Evolutionary conservation across 2,329 filamentous ascomycete species (phyloP), one percentile per base, ranked within the genome.

Genomic region (Blastomyces percursus): DNA sequence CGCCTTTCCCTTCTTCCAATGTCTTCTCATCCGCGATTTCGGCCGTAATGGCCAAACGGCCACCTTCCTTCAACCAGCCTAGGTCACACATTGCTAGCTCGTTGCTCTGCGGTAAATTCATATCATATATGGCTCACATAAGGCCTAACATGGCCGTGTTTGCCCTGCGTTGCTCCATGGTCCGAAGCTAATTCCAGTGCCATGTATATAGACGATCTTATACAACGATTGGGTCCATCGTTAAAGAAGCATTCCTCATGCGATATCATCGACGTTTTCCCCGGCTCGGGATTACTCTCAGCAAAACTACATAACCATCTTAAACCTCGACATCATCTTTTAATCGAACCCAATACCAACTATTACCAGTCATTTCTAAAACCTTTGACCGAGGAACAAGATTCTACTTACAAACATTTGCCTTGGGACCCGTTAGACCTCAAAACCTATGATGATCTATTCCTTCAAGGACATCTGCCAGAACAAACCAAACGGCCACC

Each of bases 181-280:
- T 6, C n/a, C 24, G 11, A 44, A 42, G 24, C 42, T 59, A 48
- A 59, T 14, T 16, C 40, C 19, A 32, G 8, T 48, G 5, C 19
- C 27, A 44, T 48, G 2, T 27, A 40, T 54, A 16, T 69, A 78
- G 88, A 91, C 70, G 86, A 93, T 68, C 77, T 89, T 16, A 69
- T 96, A 55, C 72, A 83, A 7, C 89, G 89, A 64, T 76, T 95
- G n/a, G 84, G 82, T 2, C 81, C 83, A 0, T 85, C 85, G 2
- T 81, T 97, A 21, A 77, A 84, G 42, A 82, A 84, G 54, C 87
- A 94, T 73, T 78, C 80, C 59, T 89, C 90, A 61, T 91, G 92
- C 75, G 91, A 96, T 69, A 82, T 97, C 54, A 79, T 99, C 69
- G 93, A 97, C 71, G 78, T 96, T 62, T 90, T 92, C 72, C 93